These are phyloP conservation scores for Neonectria sp. DNA, from an alignment of 2,329 filamentous ascomycete species.

Conservation along the genomic window DNA sequence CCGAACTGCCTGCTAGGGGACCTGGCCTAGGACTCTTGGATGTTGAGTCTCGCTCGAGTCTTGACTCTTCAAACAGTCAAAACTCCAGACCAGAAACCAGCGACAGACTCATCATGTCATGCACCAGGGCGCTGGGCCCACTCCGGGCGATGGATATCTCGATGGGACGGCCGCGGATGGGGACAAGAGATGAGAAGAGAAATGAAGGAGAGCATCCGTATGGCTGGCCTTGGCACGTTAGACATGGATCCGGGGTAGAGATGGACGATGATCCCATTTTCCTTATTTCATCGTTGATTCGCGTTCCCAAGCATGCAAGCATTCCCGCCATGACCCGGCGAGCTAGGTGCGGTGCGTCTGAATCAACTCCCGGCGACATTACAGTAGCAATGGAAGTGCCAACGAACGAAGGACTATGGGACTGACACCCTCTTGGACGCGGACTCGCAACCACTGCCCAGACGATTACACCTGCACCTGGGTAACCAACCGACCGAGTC, in stretches of 20 bases:
- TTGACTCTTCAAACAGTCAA: background rate
- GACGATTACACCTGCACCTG: constrained; percentile 11
- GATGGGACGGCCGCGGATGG: constrained; percentile 8
- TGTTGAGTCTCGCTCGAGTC: background rate
- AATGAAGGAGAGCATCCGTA: constrained; percentile 13
- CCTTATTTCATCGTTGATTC: constrained; percentile 8
- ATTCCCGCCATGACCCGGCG: constrained; percentile 6
- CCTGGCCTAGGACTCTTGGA: constrained; percentile 10
- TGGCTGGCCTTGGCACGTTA: constrained; percentile 18
- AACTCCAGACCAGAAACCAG: constrained; percentile 7
- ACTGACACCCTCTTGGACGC: background rate
- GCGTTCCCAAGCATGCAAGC: constrained; percentile 7
- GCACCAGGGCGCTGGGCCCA: constrained; percentile 17
- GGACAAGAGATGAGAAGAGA: constrained; percentile 17
- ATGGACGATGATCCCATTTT: constrained; percentile 32
- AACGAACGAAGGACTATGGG: constrained; percentile 18
- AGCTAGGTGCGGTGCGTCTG: background rate
- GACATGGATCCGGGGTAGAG: constrained; percentile 17
- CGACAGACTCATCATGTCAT: constrained; percentile 30
- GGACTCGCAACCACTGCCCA: background rate
- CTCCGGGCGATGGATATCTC: constrained; percentile 19
- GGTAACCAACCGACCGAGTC: constrained; percentile 21
- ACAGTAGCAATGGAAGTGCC: constrained; percentile 9
- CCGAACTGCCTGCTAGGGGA: background rate
- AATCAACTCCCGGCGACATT: constrained; percentile 22